phyloP scores from a whole-genome alignment of 768 basidiomycete species.

The Mycena indigotica region DNA sequence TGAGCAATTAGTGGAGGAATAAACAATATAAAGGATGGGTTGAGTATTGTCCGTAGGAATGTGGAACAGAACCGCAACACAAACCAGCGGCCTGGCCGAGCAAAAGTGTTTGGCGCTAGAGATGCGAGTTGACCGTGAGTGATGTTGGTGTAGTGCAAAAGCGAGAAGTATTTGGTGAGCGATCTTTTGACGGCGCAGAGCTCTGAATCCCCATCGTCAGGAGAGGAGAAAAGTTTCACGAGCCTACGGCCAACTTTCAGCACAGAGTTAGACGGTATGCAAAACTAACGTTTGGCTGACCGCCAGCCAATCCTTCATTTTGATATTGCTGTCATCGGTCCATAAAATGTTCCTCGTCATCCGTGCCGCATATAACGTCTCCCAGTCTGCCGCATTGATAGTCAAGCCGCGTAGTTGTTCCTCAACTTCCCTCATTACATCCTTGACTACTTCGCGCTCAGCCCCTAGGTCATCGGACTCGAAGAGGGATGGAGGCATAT shows the following conservation, averaged over 20 bases:
- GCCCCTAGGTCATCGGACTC: conserved; percentile 39
- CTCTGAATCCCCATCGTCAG: conserved; percentile 15
- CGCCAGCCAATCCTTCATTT: conserved; percentile 51
- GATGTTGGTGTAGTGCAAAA: conserved; percentile 52
- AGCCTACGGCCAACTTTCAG: too few relatives aligned
- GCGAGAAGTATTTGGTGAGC: conserved; percentile 58
- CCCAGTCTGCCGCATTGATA: conserved; percentile 72
- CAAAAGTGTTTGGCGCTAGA: conserved; percentile 41
- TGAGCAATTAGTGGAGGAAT: conserved; percentile 51
- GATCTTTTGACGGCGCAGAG: conserved; percentile 40
- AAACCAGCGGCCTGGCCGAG: conserved; percentile 27
- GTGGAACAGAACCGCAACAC: conserved; percentile 18
- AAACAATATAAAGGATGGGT: conserved; percentile 42
- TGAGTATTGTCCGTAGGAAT: conserved; percentile 44
- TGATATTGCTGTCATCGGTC: conserved; percentile 47
- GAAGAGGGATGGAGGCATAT: conserved; percentile 43
- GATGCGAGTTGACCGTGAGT: conserved; percentile 51
- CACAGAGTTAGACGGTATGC: too few relatives aligned
- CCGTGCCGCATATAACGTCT: conserved; percentile 58
- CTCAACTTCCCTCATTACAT: conserved; percentile 55
- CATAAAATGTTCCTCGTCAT: conserved; percentile 62
- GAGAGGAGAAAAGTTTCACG: conserved; percentile 23
- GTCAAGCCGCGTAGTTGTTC: conserved; percentile 52
- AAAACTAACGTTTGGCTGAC: conserved; percentile 58
- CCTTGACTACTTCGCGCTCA: conserved; percentile 55